A percentile compares a stretch with the other conserved stretches of the same genome.
These are phyloP conservation scores for Pseudomicrostroma phylloplanum DNA, from an alignment of 1,284 basidiomycete genomes.

Conservation along the genomic window DNA sequence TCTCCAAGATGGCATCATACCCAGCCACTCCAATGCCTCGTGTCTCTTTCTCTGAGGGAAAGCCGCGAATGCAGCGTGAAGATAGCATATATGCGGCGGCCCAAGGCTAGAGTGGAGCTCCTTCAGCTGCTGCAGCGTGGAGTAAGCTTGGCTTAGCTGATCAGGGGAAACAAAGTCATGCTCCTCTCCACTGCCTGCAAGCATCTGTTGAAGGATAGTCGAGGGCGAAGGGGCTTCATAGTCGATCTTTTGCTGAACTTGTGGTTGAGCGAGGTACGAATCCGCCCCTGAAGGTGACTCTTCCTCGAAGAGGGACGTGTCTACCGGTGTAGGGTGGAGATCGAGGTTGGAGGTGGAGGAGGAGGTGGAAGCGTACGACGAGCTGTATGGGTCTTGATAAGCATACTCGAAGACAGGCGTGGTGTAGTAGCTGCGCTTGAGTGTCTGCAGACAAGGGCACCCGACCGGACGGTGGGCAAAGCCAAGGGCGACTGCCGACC, in stretches of 20 bases:
- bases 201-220: neutral
- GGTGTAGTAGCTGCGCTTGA: too few species aligned
- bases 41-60: neutral
- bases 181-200: neutral
- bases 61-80: neutral
- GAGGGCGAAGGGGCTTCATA: constrained; percentile 1
- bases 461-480: too few species aligned
- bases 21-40: neutral
- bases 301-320: constrained; percentile 2
- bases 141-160: neutral
- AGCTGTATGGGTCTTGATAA: neutral
- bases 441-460: too few species aligned
- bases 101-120: neutral
- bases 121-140: neutral
- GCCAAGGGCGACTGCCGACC: too few species aligned
- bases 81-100: neutral
- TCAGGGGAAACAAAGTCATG: neutral
- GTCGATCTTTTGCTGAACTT: neutral
- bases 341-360: constrained; percentile 3
- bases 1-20: neutral
- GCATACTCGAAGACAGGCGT: too few species aligned
- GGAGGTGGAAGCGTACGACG: neutral
- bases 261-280: neutral
- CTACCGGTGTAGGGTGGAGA: neutral
- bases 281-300: neutral